phyloP scores from a whole-genome alignment of 192 early-diverging fungal genomes.

The Phycomyces blakesleeanus region DNA sequence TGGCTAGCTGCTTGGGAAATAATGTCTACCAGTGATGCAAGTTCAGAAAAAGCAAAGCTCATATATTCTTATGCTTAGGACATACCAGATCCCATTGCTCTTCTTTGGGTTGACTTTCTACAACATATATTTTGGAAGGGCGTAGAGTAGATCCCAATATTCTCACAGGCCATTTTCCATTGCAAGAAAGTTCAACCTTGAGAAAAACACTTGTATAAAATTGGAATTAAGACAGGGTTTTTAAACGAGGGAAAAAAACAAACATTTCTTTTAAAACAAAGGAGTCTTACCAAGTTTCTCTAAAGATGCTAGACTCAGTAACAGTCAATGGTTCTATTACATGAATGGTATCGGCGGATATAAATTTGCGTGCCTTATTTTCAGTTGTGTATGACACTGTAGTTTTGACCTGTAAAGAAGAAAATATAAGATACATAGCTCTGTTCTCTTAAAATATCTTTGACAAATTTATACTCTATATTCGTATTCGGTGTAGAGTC shows the following conservation, averaged over 20 bases:
- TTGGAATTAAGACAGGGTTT: background rate
- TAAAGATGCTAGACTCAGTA: slow-evolving; percentile 50
- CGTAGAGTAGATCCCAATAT: slow-evolving; percentile 42
- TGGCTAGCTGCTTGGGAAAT: slow-evolving; percentile 51
- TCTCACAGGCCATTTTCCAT: slow-evolving; percentile 47
- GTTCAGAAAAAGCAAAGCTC: background rate
- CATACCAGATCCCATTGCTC: slow-evolving; percentile 38
- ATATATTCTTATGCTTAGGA: background rate
- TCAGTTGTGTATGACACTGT: slow-evolving; percentile 39
- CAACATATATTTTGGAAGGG: slow-evolving; percentile 41
- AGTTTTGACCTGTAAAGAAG: slow-evolving; percentile 42
- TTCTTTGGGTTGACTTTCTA: slow-evolving; percentile 28
- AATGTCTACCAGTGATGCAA: slow-evolving; percentile 43
- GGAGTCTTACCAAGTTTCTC: slow-evolving; percentile 53
- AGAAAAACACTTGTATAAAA: slow-evolving; percentile 37
- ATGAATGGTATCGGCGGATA: slow-evolving; percentile 46
- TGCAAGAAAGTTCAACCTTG: slow-evolving; percentile 45
- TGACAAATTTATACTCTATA: slow-evolving; percentile 28
- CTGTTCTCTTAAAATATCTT: background rate
- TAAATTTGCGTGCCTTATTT: slow-evolving; percentile 36
- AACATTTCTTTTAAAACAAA: too few species aligned
- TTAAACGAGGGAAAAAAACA: background rate
- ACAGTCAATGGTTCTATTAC: slow-evolving; percentile 49
- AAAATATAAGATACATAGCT: background rate
- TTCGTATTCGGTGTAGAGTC: slow-evolving; percentile 34